A percentile compares a stretch with the other conserved stretches of the same genome.
Conservation (phyloP, 2,329 filamentous ascomycete genomes). For the Curvularia sp. region DNA sequence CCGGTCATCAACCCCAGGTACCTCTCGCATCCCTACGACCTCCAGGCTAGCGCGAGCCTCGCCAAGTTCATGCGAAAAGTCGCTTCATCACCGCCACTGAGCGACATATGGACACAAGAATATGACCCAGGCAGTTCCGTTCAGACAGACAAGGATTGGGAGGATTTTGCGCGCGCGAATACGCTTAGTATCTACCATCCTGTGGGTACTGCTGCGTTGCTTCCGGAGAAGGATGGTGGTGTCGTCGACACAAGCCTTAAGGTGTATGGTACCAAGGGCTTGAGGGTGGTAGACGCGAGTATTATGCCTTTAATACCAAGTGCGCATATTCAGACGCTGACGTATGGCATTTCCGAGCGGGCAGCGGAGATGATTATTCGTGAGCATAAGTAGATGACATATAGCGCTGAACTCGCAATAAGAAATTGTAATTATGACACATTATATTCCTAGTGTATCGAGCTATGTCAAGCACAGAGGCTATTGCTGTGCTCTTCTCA, state of each 20-base stretch:
- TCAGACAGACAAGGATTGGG: constrained; percentile 39
- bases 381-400: constrained; percentile 8
- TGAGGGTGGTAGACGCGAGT: constrained; percentile 43
- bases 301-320: constrained; percentile 36
- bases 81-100: constrained; percentile 34
- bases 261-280: constrained; percentile 29
- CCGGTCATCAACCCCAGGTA: constrained; percentile 43
- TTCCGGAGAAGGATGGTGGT: constrained; percentile 32
- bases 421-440: too few species aligned
- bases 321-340: constrained; percentile 37
- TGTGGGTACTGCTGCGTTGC: constrained; percentile 47
- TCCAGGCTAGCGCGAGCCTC: constrained; percentile 28
- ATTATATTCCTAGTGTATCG: too few species aligned
- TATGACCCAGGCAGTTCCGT: constrained; percentile 38
- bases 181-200: constrained; percentile 43
- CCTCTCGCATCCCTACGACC: constrained; percentile 37
- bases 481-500: too few species aligned
- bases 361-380: constrained; percentile 32
- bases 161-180: constrained; percentile 25
- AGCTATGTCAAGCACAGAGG: too few species aligned
- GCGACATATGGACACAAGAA: constrained; percentile 41
- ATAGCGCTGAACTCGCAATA: background rate
- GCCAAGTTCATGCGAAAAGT: constrained; percentile 40
- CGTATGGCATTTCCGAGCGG: constrained; percentile 41
- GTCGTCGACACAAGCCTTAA: constrained; percentile 32